phyloP scores from a whole-genome alignment of 1,139 yeast species.

The Scheffersomyces illinoinensis region DNA sequence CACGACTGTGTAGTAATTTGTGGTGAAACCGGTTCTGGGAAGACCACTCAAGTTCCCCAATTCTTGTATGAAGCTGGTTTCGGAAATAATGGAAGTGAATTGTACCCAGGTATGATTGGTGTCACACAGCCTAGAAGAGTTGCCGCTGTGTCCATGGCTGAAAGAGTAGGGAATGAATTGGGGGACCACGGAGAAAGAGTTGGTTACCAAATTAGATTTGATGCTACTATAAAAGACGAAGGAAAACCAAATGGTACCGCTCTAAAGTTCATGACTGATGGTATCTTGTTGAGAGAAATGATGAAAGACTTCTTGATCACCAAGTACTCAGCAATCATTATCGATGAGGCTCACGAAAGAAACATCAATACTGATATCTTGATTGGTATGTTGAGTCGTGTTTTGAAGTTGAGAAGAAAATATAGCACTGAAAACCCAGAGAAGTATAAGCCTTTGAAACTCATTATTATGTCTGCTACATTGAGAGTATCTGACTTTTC shows the following conservation, averaged over 20 bases:
- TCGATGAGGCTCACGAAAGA: slow-evolving; percentile 98
- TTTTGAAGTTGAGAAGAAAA: slow-evolving; percentile 71
- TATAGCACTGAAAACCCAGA: slow-evolving; percentile 49
- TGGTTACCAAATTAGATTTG: slow-evolving; percentile 91
- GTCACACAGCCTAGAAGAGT: slow-evolving; percentile 97
- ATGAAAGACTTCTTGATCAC: slow-evolving; percentile 78
- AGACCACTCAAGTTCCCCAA: slow-evolving; percentile 78
- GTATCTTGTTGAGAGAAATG: slow-evolving; percentile 91
- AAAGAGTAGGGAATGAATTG: slow-evolving; percentile 79
- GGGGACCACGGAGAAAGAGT: slow-evolving; percentile 79
- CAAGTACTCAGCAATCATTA: slow-evolving; percentile 82
- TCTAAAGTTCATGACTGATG: slow-evolving; percentile 97
- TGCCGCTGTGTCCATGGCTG: slow-evolving; percentile 97
- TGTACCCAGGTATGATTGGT: slow-evolving; percentile 89
- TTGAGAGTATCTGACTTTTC: slow-evolving; percentile 90
- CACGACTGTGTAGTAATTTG: slow-evolving; percentile 89
- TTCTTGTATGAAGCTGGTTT: slow-evolving; percentile 86
- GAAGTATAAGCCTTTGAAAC: slow-evolving; percentile 58
- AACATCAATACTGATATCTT: slow-evolving; percentile 93
- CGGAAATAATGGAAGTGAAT: slow-evolving; percentile 60
- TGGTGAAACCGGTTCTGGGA: slow-evolving; percentile 91
- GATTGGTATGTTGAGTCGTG: slow-evolving; percentile 90
- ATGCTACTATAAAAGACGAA: slow-evolving; percentile 63
- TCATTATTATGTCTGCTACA: slow-evolving; percentile 93
- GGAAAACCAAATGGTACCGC: slow-evolving; percentile 59